Evolutionary conservation across 129 eudicot species (phyloP), one percentile per base, ranked within the genome.

Genomic region (Oenanthe sinensis): DNA sequence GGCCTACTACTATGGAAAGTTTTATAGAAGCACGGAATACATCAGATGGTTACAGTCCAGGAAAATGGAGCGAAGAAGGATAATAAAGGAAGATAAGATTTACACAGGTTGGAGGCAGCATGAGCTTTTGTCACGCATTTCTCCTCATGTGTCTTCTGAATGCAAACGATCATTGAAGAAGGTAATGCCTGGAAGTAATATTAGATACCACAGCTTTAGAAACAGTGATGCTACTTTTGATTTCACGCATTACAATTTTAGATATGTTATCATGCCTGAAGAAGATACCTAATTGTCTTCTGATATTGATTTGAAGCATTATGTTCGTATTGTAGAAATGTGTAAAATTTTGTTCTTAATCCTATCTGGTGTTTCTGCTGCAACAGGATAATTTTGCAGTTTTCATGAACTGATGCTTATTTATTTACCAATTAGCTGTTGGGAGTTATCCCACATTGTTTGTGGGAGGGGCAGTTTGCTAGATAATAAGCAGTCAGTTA

Each of bases 51-150:
- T 87, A 46, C 82, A 22, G 15, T 81, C 81, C 49, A 79, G 83
- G 37, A 89, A 89, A 81, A 81, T 79, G 22, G 81, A 63, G 70
- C 72, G 28, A 72, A 74, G 72, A 19, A 85, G 78, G 58, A 80
- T 74, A 10, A 19, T 52, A 39, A 82, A 75, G 20, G 87, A 90
- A 26, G 85, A 86, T 73, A 86, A 75, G 82, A 81, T 89, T 79
- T 87, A 86, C 79, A 86, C 54, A 0, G 87, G 89, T 37, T 84
- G 88, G 88, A 85, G 90, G 78, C 90, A 77, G 62, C 86, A 83
- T 0, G 90, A 89, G 75, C 87, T 89, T 40, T 76, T 86, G 42
- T 82, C 89, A 47, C 90, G 88, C 22, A 83, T 87, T 28, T 75
- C 81, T 54, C 79, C 90, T 43, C 65, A 78, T 28, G 78, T 87